Conservation (phyloP, 352 stramenopile genomes). For the Phytophthora ramorum region DNA sequence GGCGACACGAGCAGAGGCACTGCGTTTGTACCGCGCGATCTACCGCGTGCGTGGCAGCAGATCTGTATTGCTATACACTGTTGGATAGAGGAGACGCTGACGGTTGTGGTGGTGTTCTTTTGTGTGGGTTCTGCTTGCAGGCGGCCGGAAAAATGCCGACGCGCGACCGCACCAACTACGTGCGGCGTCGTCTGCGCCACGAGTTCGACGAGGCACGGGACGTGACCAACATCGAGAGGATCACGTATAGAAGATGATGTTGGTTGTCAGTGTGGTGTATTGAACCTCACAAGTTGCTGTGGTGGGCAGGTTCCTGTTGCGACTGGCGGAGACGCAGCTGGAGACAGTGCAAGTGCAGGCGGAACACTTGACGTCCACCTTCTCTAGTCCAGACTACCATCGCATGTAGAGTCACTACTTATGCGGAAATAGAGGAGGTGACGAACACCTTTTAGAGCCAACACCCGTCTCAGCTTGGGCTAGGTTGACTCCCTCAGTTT, state of each 20-base stretch:
- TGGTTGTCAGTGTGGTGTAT: constrained; percentile 4
- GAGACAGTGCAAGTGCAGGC: constrained; percentile 81
- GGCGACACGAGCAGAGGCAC: constrained; percentile 41
- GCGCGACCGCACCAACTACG: constrained; percentile 67
- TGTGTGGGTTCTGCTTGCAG: constrained; percentile 24
- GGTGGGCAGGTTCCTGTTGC: constrained; percentile 57
- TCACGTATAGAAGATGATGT: constrained; percentile 38
- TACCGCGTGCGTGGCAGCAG: constrained; percentile 57
- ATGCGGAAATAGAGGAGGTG: background rate
- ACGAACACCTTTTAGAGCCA: background rate
- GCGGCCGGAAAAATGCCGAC: constrained; percentile 73
- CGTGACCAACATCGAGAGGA: constrained; percentile 60
- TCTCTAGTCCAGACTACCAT: constrained; percentile 76
- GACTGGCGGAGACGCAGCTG: constrained; percentile 78
- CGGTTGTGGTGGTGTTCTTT: background rate
- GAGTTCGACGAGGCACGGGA: constrained; percentile 76
- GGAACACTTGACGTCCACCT: constrained; percentile 61
- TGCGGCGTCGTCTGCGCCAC: constrained; percentile 67
- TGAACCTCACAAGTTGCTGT: constrained; percentile 10
- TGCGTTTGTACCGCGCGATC: constrained; percentile 77
- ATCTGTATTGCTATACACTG: background rate
- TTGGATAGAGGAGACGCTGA: constrained; percentile 2
- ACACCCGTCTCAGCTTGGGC: too few relatives aligned
- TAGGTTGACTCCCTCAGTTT: too few relatives aligned
- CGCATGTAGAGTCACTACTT: constrained; percentile 25